Evolutionary conservation across 495 filamentous ascomycete species (phyloP), one percentile per base, ranked within the genome.

Genomic region (Lepraria neglecta): DNA sequence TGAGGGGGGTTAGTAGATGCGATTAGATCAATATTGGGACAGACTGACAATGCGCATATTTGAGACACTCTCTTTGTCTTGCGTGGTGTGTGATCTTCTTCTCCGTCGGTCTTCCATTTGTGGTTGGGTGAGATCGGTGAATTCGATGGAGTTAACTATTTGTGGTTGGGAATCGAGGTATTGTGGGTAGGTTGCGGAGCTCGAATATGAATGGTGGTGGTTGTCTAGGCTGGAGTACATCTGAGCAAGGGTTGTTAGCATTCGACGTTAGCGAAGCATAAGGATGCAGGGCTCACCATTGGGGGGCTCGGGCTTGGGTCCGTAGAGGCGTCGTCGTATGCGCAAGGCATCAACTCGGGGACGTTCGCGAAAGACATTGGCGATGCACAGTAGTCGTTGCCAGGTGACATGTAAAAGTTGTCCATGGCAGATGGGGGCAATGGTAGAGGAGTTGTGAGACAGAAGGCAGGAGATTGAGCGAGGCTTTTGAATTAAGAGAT

Each of bases 1-100:
- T 52, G 12, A 31, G 44, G 14, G 48, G 38, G 52, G 47, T 45
- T 31, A 52, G 46, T 2, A 24, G 24, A 24, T 24, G 24, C 24
- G 24, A 24, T 24, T 24, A 24, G 24, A 24, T 24, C 24, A 24
- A 24, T 2, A 24, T 24, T 24, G 24, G 24, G 0, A n/a, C 12
- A 24, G 24, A 66, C 65, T 62, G 45, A 69, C 67, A 24, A 69
- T 69, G 59, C 65, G 61, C 67, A 69, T 69, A 45, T 65, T 69
- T 12, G 65, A 62, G 24, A 66, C 55, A 24, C 64, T 62, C 46
- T 69, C 65, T 43, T 69, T 67, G 24, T 69, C 67, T 53, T 65
- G 67, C 15, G 56, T 58, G 10, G 67, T 67, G 30, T 56, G 56
- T 46, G 67, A 67, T 28, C 59, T 50, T 19, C 64, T 64, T 60